phyloP scores from a whole-genome alignment of 164 flowering plant species.

The Kalanchoe fedtschenkoi region DNA sequence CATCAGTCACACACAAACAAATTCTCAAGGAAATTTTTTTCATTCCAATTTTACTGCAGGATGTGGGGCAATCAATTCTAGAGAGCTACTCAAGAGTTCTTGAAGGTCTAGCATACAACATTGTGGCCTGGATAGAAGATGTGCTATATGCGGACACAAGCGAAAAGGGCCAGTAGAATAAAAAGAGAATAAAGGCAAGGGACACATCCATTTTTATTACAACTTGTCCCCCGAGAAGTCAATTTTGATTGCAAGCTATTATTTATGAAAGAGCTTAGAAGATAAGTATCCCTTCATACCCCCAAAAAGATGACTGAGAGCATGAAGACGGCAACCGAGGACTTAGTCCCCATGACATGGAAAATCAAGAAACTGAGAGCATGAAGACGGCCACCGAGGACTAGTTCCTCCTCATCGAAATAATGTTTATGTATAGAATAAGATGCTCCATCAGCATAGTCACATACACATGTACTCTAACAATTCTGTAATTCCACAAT shows the following conservation, averaged over 20 bases:
- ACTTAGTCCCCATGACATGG: neutral
- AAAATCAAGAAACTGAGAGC: constrained; percentile 1
- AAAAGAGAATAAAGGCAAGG: constrained; percentile 5
- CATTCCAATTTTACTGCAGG: constrained; percentile 57
- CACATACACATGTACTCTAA: neutral
- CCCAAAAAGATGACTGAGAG: neutral
- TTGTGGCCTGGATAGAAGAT: constrained; percentile 88
- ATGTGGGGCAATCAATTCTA: constrained; percentile 80
- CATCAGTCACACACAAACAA: neutral
- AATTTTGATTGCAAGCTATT: neutral
- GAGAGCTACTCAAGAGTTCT: constrained; percentile 98
- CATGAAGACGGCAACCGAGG: too few species aligned
- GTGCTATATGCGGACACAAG: constrained; percentile 54
- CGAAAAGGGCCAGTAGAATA: constrained; percentile 22
- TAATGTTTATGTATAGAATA: neutral
- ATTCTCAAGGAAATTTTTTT: neutral
- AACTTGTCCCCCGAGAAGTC: neutral
- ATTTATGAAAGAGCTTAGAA: neutral
- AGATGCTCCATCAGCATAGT: neutral
- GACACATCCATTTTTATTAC: too few species aligned
- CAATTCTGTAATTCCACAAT: neutral
- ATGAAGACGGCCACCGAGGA: neutral
- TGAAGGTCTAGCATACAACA: constrained; percentile 88
- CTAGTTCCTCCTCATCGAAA: neutral
- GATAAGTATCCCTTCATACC: neutral